A percentile compares a stretch with the other conserved stretches of the same genome.
These are phyloP conservation scores for Cladosporium cucumerinum DNA, from an alignment of 2,329 filamentous ascomycete genomes.

Conservation along the genomic window DNA sequence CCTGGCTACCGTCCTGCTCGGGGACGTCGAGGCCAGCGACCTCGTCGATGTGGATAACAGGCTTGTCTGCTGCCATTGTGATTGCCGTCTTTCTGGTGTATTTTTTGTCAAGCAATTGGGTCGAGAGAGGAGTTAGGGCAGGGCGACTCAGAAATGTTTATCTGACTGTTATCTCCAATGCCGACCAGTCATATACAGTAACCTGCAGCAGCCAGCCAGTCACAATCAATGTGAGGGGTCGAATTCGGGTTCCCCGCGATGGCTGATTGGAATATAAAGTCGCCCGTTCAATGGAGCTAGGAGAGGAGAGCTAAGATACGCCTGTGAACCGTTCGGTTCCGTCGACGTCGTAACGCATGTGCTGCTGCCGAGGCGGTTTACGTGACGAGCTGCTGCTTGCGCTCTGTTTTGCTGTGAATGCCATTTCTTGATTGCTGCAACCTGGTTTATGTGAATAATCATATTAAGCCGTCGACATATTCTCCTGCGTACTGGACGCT, in stretches of 20 bases:
- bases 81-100: not conserved
- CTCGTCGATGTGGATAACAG: conserved; percentile 72
- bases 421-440: not conserved
- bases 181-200: not conserved
- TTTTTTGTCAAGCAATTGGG: not conserved
- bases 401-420: not conserved
- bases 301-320: not conserved
- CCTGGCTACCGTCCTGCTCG: conserved; percentile 64
- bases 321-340: not conserved
- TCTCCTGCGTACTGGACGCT: not conserved
- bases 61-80: conserved; percentile 35
- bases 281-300: not conserved
- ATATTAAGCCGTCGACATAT: no score
- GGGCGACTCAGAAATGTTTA: conserved; percentile 2
- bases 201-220: not conserved
- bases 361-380: conserved; percentile 7
- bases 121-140: not conserved
- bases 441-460: not conserved
- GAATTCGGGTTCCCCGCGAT: not conserved
- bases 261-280: not conserved
- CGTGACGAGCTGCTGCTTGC: conserved; percentile 1
- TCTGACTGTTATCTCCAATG: conserved; percentile 2
- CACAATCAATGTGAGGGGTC: not conserved
- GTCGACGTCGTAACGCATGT: conserved; percentile 2
- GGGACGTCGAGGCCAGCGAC: conserved; percentile 66